phyloP scores from a whole-genome alignment of 2,329 filamentous ascomycete species.

The Penicillium sclerotiorum region DNA sequence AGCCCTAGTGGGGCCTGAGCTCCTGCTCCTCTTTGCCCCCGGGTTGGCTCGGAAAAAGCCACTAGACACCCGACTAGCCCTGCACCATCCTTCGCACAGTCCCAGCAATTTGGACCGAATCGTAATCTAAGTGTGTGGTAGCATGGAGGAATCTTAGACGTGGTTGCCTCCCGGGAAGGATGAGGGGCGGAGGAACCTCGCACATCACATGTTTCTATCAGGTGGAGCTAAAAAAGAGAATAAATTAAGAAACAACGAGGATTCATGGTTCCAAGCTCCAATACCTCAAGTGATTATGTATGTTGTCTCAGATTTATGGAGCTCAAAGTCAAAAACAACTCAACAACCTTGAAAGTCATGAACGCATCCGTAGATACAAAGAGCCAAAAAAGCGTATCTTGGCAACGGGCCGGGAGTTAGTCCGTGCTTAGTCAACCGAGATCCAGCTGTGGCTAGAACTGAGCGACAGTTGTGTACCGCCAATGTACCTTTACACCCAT shows the following conservation, averaged over 20 bases:
- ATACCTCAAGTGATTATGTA: too few species aligned
- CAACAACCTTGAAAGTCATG: slow-evolving; percentile 2
- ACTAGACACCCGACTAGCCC: slow-evolving; percentile 5
- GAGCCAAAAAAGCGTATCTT: slow-evolving; percentile 1
- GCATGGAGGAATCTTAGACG: slow-evolving; percentile 1
- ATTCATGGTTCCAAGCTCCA: too few species aligned
- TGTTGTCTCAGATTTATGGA: too few species aligned
- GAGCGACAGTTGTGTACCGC: slow-evolving; percentile 10
- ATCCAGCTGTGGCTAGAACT: slow-evolving; percentile 17
- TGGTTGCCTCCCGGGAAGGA: slow-evolving; percentile 15
- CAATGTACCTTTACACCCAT: slow-evolving; percentile 22
- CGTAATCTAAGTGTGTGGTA: slow-evolving; percentile 15
- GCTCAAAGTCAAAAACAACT: not conserved
- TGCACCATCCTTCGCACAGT: slow-evolving; percentile 11
- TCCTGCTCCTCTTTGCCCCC: slow-evolving; percentile 9
- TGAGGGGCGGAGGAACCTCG: not conserved
- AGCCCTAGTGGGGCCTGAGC: slow-evolving; percentile 21
- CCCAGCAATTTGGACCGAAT: slow-evolving; percentile 16
- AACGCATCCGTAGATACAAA: slow-evolving; percentile 9
- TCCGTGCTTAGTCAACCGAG: slow-evolving; percentile 18
- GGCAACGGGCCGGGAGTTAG: slow-evolving; percentile 16
- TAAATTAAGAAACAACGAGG: too few species aligned
- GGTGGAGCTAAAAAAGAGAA: too few species aligned
- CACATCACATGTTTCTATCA: not conserved
- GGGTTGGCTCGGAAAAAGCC: slow-evolving; percentile 12